Conservation (phyloP, 139 green algal species). For the Chlamydomonas eustigma region DNA sequence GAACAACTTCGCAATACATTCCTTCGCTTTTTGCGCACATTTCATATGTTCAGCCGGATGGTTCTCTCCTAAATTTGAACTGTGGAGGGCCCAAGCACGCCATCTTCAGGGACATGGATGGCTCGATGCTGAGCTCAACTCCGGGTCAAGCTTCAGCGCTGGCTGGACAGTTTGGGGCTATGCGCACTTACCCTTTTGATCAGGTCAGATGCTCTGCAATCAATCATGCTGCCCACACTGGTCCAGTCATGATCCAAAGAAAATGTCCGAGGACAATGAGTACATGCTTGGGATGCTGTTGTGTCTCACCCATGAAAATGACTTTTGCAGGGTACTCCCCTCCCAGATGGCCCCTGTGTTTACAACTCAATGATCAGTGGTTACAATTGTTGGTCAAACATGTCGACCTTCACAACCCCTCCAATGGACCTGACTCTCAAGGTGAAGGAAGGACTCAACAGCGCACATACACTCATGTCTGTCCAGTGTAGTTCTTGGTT, state of each 20-base stretch:
- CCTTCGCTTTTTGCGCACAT: too few relatives aligned
- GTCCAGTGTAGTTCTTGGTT: too few relatives aligned
- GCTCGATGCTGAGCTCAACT: constrained; percentile 7
- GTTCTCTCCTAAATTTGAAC: constrained; percentile 33
- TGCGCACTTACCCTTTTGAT: background rate
- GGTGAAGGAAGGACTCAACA: background rate
- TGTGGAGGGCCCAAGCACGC: constrained; percentile 45
- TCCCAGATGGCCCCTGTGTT: constrained; percentile 34
- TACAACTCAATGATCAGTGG: constrained; percentile 13
- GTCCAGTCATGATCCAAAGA: too few relatives aligned
- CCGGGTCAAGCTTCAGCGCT: background rate
- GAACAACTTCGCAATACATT: too few relatives aligned
- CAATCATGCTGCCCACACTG: background rate
- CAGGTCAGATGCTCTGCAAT: too few relatives aligned
- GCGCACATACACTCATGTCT: background rate
- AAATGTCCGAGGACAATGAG: constrained; percentile 34
- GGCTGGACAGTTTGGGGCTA: background rate
- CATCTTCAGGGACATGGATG: constrained; percentile 44
- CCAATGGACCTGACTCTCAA: constrained; percentile 19
- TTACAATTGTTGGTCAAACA: constrained; percentile 28
- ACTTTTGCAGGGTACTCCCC: constrained; percentile 29
- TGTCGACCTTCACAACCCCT: constrained; percentile 9
- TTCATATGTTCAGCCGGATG: background rate
- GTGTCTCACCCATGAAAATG: too few relatives aligned
- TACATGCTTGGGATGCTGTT: too few relatives aligned